These are phyloP conservation scores for Fusarium mangiferae DNA, from an alignment of 2,329 filamentous ascomycete genomes.

Conservation along the genomic window DNA sequence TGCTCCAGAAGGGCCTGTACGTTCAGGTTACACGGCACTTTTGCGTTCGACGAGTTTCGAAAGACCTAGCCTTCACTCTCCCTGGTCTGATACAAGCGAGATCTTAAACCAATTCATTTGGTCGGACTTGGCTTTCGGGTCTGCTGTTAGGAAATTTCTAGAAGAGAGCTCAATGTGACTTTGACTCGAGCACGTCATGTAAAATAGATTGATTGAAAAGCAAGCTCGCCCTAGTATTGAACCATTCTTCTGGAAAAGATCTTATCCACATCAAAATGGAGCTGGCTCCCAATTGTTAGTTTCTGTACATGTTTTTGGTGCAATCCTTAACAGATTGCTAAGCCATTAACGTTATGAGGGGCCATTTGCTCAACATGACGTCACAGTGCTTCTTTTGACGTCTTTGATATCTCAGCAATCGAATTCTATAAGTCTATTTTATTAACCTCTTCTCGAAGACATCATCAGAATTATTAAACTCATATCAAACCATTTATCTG, in stretches of 20 bases:
- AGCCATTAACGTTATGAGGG: background rate
- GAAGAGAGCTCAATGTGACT: background rate
- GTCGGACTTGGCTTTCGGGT: background rate
- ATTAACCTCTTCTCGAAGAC: fast-evolving
- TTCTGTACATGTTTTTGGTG: fast-evolving
- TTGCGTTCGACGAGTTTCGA: background rate
- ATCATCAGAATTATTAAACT: fast-evolving
- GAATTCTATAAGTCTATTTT: fast-evolving
- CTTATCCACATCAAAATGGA: background rate
- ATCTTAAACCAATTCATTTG: background rate
- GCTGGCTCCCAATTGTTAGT: background rate
- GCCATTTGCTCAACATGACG: background rate
- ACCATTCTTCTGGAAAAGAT: background rate
- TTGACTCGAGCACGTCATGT: background rate
- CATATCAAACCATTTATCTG: fast-evolving
- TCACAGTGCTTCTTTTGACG: constrained; percentile 7
- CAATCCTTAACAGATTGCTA: background rate
- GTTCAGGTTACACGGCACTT: background rate
- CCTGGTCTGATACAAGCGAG: background rate
- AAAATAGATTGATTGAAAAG: no score
- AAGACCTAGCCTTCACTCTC: fast-evolving
- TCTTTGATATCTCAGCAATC: background rate
- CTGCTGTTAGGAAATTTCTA: background rate
- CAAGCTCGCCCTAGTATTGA: background rate
- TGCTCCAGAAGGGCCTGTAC: background rate